These are phyloP conservation scores for Rhodamnia rubescens DNA, from an alignment of 345 rosid genomes.

Conservation along the genomic window DNA sequence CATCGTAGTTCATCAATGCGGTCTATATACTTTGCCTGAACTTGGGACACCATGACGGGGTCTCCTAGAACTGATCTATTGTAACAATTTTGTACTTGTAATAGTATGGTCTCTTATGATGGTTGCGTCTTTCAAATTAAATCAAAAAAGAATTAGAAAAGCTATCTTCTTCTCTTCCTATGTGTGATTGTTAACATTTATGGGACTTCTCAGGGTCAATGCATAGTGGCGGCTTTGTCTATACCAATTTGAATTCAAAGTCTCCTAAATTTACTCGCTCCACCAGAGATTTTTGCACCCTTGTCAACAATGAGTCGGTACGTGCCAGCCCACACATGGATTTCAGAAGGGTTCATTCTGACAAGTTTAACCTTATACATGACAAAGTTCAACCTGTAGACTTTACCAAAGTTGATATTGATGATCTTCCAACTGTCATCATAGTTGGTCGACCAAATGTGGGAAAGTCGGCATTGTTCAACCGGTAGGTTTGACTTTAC, in stretches of 20 bases:
- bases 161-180: too few relatives aligned
- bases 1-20: neutral
- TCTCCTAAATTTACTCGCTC: neutral
- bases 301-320: constrained; percentile 3
- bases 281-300: constrained; percentile 26
- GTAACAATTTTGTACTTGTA: neutral
- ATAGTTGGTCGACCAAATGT: constrained; percentile 88
- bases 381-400: constrained; percentile 23
- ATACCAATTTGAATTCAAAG: neutral
- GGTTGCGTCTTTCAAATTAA: neutral
- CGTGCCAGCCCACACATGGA: neutral
- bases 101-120: neutral
- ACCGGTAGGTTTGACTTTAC: constrained; percentile 39
- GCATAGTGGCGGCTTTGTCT: neutral
- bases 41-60: neutral
- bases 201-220: neutral
- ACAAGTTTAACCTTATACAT: neutral
- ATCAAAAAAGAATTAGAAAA: neutral
- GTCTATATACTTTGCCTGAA: neutral
- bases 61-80: neutral
- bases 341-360: neutral
- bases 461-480: constrained; percentile 88
- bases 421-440: constrained; percentile 70
- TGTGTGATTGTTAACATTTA: neutral
- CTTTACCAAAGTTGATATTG: constrained; percentile 51